Percentiles rank a stretch among this genome's conserved stretches.
phyloP scores from a whole-genome alignment of 2,329 filamentous ascomycete species.

The Neonectria sp. region DNA sequence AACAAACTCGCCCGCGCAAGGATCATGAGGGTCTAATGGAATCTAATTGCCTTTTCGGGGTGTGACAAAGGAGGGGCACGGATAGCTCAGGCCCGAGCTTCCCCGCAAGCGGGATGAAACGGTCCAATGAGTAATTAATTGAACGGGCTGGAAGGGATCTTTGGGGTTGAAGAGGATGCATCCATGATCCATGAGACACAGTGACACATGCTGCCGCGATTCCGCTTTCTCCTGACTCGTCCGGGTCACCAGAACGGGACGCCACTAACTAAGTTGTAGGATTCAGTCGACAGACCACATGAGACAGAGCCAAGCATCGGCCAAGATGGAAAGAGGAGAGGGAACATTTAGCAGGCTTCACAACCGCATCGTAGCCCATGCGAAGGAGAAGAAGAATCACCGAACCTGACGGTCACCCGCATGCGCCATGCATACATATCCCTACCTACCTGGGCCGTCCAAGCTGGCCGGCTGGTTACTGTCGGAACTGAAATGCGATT shows the following conservation, averaged over 20 bases:
- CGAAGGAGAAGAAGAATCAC: conserved; percentile 2
- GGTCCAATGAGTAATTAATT: background rate
- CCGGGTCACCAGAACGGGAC: background rate
- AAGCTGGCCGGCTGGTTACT: background rate
- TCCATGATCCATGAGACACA: background rate
- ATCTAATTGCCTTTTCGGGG: background rate
- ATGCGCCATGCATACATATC: conserved; percentile 4
- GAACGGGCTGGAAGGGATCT: background rate
- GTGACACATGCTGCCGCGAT: background rate
- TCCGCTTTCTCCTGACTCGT: background rate
- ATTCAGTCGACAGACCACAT: conserved; percentile 8
- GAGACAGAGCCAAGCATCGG: conserved; percentile 15
- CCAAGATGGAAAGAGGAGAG: background rate
- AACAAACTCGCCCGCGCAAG: background rate
- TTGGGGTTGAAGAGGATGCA: conserved; percentile 1
- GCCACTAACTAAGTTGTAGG: background rate
- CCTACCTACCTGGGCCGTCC: background rate
- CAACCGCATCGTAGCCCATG: conserved; percentile 6
- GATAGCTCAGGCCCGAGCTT: conserved; percentile 24
- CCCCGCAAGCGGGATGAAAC: conserved; percentile 1
- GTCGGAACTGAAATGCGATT: conserved; percentile 38
- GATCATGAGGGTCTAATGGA: background rate
- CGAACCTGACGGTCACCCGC: conserved; percentile 3
- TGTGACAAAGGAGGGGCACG: background rate
- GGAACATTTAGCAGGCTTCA: background rate